Base-by-base conservation (phyloP, 176 grass and related monocot species). In the Tillandsia fasciculata region DNA sequence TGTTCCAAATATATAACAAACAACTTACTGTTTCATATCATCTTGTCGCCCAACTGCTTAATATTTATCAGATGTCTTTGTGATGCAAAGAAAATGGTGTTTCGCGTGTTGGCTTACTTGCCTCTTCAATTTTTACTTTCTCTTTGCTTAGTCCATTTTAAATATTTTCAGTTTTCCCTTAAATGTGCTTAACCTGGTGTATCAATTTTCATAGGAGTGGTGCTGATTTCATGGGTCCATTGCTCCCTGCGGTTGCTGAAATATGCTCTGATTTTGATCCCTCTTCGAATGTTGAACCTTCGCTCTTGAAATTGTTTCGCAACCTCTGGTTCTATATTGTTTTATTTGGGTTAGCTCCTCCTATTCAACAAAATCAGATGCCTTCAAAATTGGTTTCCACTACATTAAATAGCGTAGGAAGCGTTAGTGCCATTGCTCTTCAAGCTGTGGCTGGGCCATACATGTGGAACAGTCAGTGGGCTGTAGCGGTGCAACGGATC, bases 281-380 rank as follows among this genome's bases (percentile, higher is more conserved):
- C 76, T 78, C 85, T 74, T 90, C 94, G 8, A 88, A 77, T 77
- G 79, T 93, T 52, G 94, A 99, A 67, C 94, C 94, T 74, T 90
- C 89, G 26, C 68, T 99, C 63, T 86, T 93, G 77, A 99, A 99
- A 69, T 73, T 99, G 69, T 93, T 99, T 63, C 86, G 94, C 54
- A 99, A 99, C 65, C 78, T 99, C 59, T 99, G 94, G 94, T 99
- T 99, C 87, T 99, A 99, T 75, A 90, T 99, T 72, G 94, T 97
- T 49, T 89, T 97, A 61, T 97, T 97, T 77, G 94, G 94, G 24
- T 70, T 97, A 72, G 94, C 89, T 77, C 94, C 94, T 70, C 94
- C 89, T 0, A 92, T 97, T 81, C 94, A 97, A 65, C 85, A 73
- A 65, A 92, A 85, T 76, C 82, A 97, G 56, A 42, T 72, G 49